Evolutionary conservation across 2,329 filamentous ascomycete species (phyloP).

Genomic region (Talaromyces sp.): DNA sequence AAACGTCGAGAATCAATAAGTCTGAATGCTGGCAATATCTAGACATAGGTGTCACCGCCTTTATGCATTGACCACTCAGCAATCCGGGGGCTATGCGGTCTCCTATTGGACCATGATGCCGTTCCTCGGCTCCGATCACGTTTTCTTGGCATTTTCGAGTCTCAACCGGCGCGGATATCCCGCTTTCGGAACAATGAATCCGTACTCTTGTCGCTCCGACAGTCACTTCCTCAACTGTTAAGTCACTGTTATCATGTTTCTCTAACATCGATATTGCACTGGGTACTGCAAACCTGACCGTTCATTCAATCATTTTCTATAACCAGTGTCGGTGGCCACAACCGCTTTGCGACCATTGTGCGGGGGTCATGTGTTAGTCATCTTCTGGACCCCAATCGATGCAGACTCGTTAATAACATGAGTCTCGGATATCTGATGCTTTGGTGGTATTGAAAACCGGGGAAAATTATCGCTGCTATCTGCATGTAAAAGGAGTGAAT

Average conservation of each 20-base stretch:
- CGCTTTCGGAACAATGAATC: not conserved
- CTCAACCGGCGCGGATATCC: not conserved
- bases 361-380: not conserved
- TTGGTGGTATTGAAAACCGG: not conserved
- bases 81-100: not conserved
- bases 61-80: not conserved
- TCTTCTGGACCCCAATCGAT: conserved; percentile 3
- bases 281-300: not conserved
- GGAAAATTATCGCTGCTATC: not conserved
- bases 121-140: not conserved
- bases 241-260: not conserved
- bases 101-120: conserved; percentile 6
- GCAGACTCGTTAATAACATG: not conserved
- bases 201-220: not conserved
- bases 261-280: not conserved
- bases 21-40: not conserved
- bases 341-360: not conserved
- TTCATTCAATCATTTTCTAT: not conserved
- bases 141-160: conserved; percentile 5
- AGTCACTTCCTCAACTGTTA: not conserved
- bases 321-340: not conserved
- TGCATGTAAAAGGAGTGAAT: not conserved
- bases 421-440: not conserved
- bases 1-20: not conserved
- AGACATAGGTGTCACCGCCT: conserved; percentile 10